A percentile compares a stretch with the other conserved stretches of the same genome.
Conservation (phyloP, 306 rosid species). For the Styphnolobium japonicum region DNA sequence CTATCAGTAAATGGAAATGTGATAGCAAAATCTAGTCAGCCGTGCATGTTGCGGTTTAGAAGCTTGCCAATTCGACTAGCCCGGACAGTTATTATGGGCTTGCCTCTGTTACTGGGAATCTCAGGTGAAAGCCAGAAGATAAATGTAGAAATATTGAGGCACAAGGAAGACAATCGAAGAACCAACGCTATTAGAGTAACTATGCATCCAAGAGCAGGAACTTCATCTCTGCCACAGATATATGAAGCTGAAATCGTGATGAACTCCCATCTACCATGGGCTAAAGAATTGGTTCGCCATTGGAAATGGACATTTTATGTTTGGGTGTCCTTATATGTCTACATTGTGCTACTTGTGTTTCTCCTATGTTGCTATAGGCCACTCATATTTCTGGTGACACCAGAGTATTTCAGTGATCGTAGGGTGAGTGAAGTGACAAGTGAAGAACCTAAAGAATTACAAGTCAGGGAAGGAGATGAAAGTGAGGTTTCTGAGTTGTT, state of each 20-base stretch:
- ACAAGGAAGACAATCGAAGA: constrained; percentile 63
- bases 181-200: constrained; percentile 51
- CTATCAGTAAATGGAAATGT: constrained; percentile 55
- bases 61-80: constrained; percentile 66
- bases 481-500: constrained; percentile 54
- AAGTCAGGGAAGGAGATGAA: constrained; percentile 31
- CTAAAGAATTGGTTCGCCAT: constrained; percentile 49
- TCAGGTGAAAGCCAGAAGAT: constrained; percentile 61
- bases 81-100: constrained; percentile 50
- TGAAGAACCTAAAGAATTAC: constrained; percentile 21
- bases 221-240: constrained; percentile 54
- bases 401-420: background rate
- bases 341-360: constrained; percentile 40
- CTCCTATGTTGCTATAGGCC: constrained; percentile 47
- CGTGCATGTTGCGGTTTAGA: constrained; percentile 74
- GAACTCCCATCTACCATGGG: constrained; percentile 61
- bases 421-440: constrained; percentile 13
- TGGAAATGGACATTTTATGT: constrained; percentile 89
- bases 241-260: constrained; percentile 65
- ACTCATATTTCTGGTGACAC: constrained; percentile 24
- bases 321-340: constrained; percentile 62
- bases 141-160: constrained; percentile 41
- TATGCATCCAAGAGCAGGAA: constrained; percentile 70
- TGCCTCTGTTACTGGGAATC: constrained; percentile 71
- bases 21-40: constrained; percentile 58